Conservation (phyloP, 805 yeast species). For the Ogataea degrootiae region DNA sequence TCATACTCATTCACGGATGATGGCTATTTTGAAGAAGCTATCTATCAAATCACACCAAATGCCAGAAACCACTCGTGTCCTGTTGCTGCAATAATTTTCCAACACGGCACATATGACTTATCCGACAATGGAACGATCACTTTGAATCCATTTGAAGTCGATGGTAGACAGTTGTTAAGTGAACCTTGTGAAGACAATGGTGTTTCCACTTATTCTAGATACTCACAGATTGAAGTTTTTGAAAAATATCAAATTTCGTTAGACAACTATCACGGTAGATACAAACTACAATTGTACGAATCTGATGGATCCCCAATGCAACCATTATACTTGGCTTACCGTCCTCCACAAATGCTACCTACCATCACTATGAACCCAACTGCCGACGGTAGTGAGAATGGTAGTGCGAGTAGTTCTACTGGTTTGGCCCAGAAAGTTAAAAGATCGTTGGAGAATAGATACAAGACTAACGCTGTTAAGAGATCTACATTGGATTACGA, state of each 20-base stretch:
- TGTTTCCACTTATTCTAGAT: conserved; percentile 63
- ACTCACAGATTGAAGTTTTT: conserved; percentile 61
- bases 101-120: conserved; percentile 79
- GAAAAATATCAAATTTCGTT: conserved; percentile 53
- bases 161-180: conserved; percentile 87
- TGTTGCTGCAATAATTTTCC: conserved; percentile 73
- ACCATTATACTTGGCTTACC: conserved; percentile 87
- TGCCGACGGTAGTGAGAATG: conserved; percentile 16
- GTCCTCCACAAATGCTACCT: conserved; percentile 95
- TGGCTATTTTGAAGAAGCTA: conserved; percentile 87
- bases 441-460: conserved; percentile 75
- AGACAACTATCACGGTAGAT: conserved; percentile 81
- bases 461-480: conserved; percentile 68
- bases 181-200: conserved; percentile 76
- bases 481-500: conserved; percentile 36
- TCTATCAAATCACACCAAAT: conserved; percentile 71
- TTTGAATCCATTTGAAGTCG: conserved; percentile 73
- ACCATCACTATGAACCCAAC: conserved; percentile 90
- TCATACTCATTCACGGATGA: conserved; percentile 90
- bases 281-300: conserved; percentile 66
- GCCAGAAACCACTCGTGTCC: conserved; percentile 78
- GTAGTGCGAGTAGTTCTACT: conserved; percentile 15
- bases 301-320: conserved; percentile 77
- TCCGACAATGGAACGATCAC: conserved; percentile 61
- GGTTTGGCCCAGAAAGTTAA: conserved; percentile 43